Percentiles rank a stretch among this genome's conserved stretches.
Conservation (phyloP, 768 basidiomycete genomes). For the Panaeolus cyanescens region DNA sequence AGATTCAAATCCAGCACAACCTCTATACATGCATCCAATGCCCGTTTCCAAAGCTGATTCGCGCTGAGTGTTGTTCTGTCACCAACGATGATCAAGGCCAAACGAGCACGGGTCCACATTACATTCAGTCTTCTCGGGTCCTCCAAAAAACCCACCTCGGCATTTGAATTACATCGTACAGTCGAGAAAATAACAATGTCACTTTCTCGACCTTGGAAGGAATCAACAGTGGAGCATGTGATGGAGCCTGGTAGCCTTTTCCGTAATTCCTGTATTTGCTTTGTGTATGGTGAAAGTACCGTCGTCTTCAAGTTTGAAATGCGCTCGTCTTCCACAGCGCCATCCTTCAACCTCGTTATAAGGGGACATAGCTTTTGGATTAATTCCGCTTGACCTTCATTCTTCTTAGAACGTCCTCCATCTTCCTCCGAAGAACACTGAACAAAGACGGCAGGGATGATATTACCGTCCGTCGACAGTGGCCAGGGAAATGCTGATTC, state of each 20-base stretch:
- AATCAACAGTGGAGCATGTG: slow-evolving; percentile 54
- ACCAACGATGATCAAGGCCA: slow-evolving; percentile 63
- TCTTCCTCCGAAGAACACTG: slow-evolving; percentile 61
- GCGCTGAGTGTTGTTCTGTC: slow-evolving; percentile 50
- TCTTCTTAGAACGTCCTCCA: slow-evolving; percentile 61
- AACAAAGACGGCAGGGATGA: slow-evolving; percentile 59
- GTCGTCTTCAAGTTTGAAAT: slow-evolving; percentile 37
- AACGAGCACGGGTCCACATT: slow-evolving; percentile 67
- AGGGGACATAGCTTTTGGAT: slow-evolving; percentile 48
- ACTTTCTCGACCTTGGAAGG: slow-evolving; percentile 70
- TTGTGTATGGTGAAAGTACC: slow-evolving; percentile 61
- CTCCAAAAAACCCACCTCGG: slow-evolving; percentile 68
- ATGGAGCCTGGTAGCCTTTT: slow-evolving; percentile 37
- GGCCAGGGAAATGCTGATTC: slow-evolving; percentile 63
- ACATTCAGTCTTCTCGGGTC: slow-evolving; percentile 65
- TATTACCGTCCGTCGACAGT: slow-evolving; percentile 17
- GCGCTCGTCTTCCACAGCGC: slow-evolving; percentile 12
- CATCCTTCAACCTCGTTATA: slow-evolving; percentile 30
- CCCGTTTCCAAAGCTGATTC: slow-evolving; percentile 54
- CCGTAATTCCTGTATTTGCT: slow-evolving; percentile 52
- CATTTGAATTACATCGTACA: slow-evolving; percentile 59
- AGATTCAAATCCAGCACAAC: slow-evolving; percentile 12
- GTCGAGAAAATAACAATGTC: slow-evolving; percentile 69
- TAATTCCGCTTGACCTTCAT: slow-evolving; percentile 57
- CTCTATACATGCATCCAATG: slow-evolving; percentile 41